phyloP scores from a whole-genome alignment of 2,329 filamentous ascomycete genomes.

The Parastagonospora nodorum region DNA sequence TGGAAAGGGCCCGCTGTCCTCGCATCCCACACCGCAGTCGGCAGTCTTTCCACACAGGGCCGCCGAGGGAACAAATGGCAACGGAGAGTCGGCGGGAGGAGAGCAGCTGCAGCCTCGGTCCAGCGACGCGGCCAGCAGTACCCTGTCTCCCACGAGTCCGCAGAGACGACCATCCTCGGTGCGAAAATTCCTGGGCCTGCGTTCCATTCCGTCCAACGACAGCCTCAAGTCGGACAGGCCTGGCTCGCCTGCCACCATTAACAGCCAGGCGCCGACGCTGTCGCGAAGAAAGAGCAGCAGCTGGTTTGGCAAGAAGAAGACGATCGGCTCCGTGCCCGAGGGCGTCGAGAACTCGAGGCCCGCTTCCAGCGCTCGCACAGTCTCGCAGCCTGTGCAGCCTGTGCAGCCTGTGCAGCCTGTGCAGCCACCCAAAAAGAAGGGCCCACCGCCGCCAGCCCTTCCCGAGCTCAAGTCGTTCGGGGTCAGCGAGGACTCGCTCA shows the following conservation, averaged over 20 bases:
- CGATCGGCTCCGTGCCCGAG: constrained; percentile 39
- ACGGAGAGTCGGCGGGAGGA: constrained; percentile 16
- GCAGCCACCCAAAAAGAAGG: constrained; percentile 32
- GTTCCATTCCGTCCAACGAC: constrained; percentile 44
- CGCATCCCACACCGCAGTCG: constrained; percentile 47
- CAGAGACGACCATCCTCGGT: constrained; percentile 45
- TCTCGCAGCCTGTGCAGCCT: constrained; percentile 15
- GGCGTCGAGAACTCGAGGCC: constrained; percentile 30
- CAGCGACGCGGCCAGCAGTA: constrained; percentile 36
- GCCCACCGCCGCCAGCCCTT: constrained; percentile 47
- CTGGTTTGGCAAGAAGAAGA: constrained; percentile 49
- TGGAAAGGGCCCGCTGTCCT: constrained; percentile 47
- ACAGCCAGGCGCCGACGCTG: constrained; percentile 37
- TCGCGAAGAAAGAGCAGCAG: constrained; percentile 45
- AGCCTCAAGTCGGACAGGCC: constrained; percentile 44
- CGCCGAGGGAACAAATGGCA: constrained; percentile 21
- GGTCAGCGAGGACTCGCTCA: constrained; percentile 39
- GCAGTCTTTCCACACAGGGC: constrained; percentile 29
- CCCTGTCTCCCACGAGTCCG: constrained; percentile 40
- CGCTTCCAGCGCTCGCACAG: constrained; percentile 26
- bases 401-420: constrained; percentile 7
- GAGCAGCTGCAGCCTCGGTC: constrained; percentile 26
- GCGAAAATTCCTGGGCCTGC: constrained; percentile 48
- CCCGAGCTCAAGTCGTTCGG: constrained; percentile 46
- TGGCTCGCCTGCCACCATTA: constrained; percentile 42